These are phyloP conservation scores for cucumber (Cucumis sativus) DNA, from an alignment of 306 rosid species.

Conservation along the genomic window Cucumber_9930_V3 NC_026658.2:1635501-1636000, in stretches of 20 bases:
- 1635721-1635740: not conserved
- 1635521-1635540: slow-evolving; percentile 19
- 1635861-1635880: not conserved
- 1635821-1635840: not conserved
- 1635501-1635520: slow-evolving; percentile 18
- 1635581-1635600: not conserved
- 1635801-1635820: not conserved
- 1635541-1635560: slow-evolving; percentile 36
- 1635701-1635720: not conserved
- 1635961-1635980: not conserved
- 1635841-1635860: not conserved
- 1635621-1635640: not conserved
- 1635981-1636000: not conserved
- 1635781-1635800: not conserved
- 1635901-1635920: not conserved
- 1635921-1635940: not conserved
- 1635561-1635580: not conserved
- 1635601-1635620: not conserved
- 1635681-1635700: not conserved
- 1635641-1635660: not conserved
- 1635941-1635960: not conserved
- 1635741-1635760: not conserved
- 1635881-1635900: not conserved
- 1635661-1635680: not conserved
- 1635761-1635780: not conserved